These are phyloP conservation scores for Nemania sp. DNA, from an alignment of 2,329 filamentous ascomycete species.

Conservation along the genomic window DNA sequence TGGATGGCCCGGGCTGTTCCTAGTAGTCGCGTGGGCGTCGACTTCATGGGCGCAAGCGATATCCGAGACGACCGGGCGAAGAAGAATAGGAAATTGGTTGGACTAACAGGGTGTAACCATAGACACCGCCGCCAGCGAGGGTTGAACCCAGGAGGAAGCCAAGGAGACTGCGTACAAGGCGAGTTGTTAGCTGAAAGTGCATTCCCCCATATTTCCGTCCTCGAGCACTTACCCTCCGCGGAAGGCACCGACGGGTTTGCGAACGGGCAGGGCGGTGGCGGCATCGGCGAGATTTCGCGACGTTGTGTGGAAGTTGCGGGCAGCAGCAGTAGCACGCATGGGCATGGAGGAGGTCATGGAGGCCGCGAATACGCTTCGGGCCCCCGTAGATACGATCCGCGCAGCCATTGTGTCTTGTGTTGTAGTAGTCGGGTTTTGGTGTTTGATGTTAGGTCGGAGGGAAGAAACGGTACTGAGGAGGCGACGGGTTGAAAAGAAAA, in stretches of 20 bases:
- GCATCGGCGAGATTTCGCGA: conserved; percentile 57
- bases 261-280: conserved; percentile 63
- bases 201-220: not conserved
- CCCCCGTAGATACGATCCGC: conserved; percentile 57
- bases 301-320: conserved; percentile 65
- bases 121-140: conserved; percentile 82
- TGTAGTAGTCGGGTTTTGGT: not conserved
- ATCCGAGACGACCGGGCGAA: not conserved
- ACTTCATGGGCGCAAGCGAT: not conserved
- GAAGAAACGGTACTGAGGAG: not conserved
- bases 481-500: not conserved
- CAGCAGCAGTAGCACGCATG: conserved; percentile 41
- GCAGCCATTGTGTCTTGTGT: conserved; percentile 58
- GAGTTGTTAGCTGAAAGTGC: conserved; percentile 8
- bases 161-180: conserved; percentile 73
- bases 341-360: conserved; percentile 38
- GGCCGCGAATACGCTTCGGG: conserved; percentile 53
- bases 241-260: conserved; percentile 71
- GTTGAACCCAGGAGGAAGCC: conserved; percentile 91
- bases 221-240: conserved; percentile 66
- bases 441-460: conserved; percentile 2
- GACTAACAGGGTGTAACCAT: conserved; percentile 82
- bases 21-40: not conserved
- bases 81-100: conserved; percentile 8
- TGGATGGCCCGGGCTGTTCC: not conserved